Percentiles rank a stretch among this genome's conserved stretches.
These are phyloP conservation scores for Beverwykella pulmonaria DNA, from an alignment of 495 filamentous ascomycete genomes.

Conservation along the genomic window DNA sequence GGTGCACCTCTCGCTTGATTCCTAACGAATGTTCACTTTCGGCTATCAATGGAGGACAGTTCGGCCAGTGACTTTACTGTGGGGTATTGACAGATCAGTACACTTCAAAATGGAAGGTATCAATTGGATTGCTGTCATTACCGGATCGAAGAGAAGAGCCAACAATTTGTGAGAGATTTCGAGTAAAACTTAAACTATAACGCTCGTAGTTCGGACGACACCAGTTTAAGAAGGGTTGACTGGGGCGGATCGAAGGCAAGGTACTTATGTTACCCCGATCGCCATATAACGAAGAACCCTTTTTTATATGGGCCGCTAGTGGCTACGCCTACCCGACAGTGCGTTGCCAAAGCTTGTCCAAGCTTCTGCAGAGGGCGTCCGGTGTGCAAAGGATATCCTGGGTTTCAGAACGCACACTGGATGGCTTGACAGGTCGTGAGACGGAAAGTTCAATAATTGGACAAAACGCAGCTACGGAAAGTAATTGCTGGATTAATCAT, in stretches of 20 bases:
- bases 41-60: slow-evolving; percentile 26
- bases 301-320: slow-evolving; percentile 24
- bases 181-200: background rate
- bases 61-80: slow-evolving; percentile 17
- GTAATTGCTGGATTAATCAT: slow-evolving; percentile 3
- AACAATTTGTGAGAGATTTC: background rate
- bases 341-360: slow-evolving; percentile 36
- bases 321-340: slow-evolving; percentile 36
- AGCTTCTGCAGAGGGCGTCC: slow-evolving; percentile 25
- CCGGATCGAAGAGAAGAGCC: background rate
- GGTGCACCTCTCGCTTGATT: slow-evolving; percentile 24
- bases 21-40: slow-evolving; percentile 25
- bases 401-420: slow-evolving; percentile 32
- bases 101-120: slow-evolving; percentile 5
- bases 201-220: background rate
- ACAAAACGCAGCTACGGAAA: slow-evolving; percentile 11
- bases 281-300: slow-evolving; percentile 13
- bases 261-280: slow-evolving; percentile 6
- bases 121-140: slow-evolving; percentile 18
- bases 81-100: slow-evolving; percentile 28
- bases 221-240: background rate
- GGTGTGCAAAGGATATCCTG: slow-evolving; percentile 25
- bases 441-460: slow-evolving; percentile 9
- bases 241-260: slow-evolving; percentile 7
- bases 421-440: slow-evolving; percentile 10